Evolutionary conservation across 371 early-diverging fungal genomes (phyloP).

Genomic region (Fennellomyces sp.): DNA sequence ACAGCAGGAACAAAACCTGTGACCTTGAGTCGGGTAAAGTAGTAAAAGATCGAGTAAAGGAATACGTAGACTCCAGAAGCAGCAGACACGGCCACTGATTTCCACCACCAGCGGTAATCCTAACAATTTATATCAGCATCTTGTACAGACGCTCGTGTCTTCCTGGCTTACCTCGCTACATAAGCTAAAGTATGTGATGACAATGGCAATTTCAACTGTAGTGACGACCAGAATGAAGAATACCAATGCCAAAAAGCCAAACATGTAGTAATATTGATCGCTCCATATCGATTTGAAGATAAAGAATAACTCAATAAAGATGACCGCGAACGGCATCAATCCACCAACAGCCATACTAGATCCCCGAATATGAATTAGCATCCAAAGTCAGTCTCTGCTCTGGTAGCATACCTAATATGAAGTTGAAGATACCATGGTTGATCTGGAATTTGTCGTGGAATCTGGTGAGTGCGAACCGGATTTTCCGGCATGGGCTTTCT

Average conservation of each 20-base stretch:
- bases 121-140: slow-evolving; percentile 8
- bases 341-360: slow-evolving; percentile 76
- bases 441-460: slow-evolving; percentile 93
- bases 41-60: slow-evolving; percentile 55
- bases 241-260: slow-evolving; percentile 76
- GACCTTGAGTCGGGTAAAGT: slow-evolving; percentile 50
- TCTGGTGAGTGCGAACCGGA: slow-evolving; percentile 90
- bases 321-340: slow-evolving; percentile 87
- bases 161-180: slow-evolving; percentile 67
- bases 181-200: slow-evolving; percentile 89
- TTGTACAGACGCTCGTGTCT: not conserved
- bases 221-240: slow-evolving; percentile 81
- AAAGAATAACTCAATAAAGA: slow-evolving; percentile 72
- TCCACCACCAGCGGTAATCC: slow-evolving; percentile 87
- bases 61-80: slow-evolving; percentile 78
- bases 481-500: slow-evolving; percentile 67
- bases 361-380: no score
- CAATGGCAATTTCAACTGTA: slow-evolving; percentile 83
- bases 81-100: slow-evolving; percentile 75
- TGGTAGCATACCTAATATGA: slow-evolving; percentile 45
- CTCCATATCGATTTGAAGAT: slow-evolving; percentile 37
- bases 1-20: slow-evolving; percentile 55
- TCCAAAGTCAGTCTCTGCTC: no score
- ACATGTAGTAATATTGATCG: slow-evolving; percentile 68
- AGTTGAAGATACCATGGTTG: slow-evolving; percentile 77